These are phyloP conservation scores for Fremontodendron californicum DNA, from an alignment of 345 rosid genomes.

Conservation along the genomic window DNA sequence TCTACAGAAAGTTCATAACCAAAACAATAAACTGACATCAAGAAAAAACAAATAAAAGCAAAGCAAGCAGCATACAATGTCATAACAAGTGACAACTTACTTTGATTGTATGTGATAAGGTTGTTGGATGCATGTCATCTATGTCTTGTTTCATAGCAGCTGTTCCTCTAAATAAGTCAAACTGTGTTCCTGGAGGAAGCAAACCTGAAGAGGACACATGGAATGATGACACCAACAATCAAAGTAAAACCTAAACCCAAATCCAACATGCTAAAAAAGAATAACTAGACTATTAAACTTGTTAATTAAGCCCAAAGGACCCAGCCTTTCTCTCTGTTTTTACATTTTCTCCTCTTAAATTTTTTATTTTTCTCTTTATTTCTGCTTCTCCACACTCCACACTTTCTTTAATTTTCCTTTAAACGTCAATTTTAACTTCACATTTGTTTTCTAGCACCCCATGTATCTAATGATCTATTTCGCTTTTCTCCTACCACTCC, in stretches of 20 bases:
- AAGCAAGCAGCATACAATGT: background rate
- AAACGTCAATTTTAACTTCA: background rate
- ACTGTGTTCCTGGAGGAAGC: constrained; percentile 98
- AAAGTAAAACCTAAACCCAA: background rate
- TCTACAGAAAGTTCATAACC: background rate
- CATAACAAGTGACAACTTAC: constrained; percentile 27
- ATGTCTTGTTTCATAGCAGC: constrained; percentile 99
- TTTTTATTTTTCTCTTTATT: background rate
- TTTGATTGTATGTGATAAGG: constrained; percentile 77
- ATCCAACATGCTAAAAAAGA: background rate
- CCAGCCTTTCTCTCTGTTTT: background rate
- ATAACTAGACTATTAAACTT: background rate
- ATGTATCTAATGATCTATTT: background rate
- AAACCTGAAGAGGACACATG: constrained; percentile 47
- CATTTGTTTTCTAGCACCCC: background rate
- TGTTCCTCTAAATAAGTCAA: constrained; percentile 92
- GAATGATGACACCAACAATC: background rate
- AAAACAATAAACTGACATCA: background rate
- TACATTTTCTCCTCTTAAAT: background rate
- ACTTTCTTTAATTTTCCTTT: background rate
- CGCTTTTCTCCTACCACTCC: background rate
- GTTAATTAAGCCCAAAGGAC: background rate
- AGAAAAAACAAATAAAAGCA: background rate
- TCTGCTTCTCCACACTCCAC: background rate
- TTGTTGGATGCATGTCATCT: constrained; percentile 83